phyloP scores from a whole-genome alignment of 352 stramenopile species.

The Elongisporangium anandrum region DNA sequence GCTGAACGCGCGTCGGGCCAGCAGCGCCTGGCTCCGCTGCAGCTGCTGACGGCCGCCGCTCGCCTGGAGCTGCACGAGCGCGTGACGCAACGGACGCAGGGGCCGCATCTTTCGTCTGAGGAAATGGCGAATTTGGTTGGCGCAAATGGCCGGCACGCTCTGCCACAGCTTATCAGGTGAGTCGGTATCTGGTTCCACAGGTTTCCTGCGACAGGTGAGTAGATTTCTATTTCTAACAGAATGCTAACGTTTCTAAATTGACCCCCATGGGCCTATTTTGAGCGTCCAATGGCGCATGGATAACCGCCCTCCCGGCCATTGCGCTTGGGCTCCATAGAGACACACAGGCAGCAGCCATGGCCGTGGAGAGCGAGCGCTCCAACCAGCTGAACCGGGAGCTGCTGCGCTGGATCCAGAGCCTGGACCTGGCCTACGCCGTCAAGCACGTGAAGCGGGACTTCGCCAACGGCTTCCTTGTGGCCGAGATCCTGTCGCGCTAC shows the following conservation, averaged over 20 bases:
- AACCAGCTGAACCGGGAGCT: conserved; percentile 89
- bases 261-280: too few species aligned
- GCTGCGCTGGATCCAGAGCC: conserved; percentile 90
- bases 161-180: conserved; percentile 5
- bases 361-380: conserved; percentile 14
- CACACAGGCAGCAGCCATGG: conserved; percentile 9
- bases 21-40: conserved; percentile 11
- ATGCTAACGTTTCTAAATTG: neutral
- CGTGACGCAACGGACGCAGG: conserved; percentile 33
- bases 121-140: conserved; percentile 15
- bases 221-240: neutral
- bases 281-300: too few species aligned
- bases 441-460: conserved; percentile 94
- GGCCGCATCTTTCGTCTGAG: conserved; percentile 13
- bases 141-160: conserved; percentile 9
- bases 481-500: conserved; percentile 90
- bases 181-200: conserved; percentile 6
- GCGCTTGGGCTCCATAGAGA: too few species aligned
- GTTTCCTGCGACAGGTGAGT: neutral
- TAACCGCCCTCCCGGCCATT: too few species aligned
- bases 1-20: conserved; percentile 35
- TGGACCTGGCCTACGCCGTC: conserved; percentile 91
- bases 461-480: conserved; percentile 88
- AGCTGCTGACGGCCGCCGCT: conserved; percentile 12
- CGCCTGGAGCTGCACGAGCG: conserved; percentile 28